These are phyloP conservation scores for Giardia muris DNA, from an alignment of 208 protist species.

Conservation along the genomic window DNA sequence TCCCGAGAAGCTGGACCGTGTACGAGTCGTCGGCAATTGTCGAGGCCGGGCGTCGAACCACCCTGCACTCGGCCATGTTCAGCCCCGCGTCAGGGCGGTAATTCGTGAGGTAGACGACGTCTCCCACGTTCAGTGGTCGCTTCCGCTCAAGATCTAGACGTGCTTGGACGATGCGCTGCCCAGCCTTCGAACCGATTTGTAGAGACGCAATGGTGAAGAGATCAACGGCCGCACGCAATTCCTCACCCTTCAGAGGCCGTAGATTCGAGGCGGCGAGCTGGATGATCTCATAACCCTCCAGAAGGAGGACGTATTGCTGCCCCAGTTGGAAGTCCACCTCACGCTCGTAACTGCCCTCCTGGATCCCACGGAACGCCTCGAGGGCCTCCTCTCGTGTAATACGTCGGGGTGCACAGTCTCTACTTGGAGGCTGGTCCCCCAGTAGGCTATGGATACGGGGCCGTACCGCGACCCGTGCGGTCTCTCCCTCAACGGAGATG, in stretches of 20 bases:
- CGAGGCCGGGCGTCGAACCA: neutral
- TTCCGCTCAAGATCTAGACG: neutral
- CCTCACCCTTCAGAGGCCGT: neutral
- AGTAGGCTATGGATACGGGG: neutral
- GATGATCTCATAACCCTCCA: neutral
- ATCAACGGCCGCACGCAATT: neutral
- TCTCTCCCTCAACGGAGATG: neutral
- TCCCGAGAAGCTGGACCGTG: neutral
- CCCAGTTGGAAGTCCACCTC: no score
- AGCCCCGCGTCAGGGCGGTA: neutral
- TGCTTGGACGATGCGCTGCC: neutral
- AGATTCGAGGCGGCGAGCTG: no score
- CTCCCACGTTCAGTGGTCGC: neutral
- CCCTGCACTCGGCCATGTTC: neutral
- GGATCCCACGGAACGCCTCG: neutral
- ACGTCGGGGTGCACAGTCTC: neutral
- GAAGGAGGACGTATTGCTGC: slow-evolving; percentile 1
- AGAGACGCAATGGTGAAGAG: neutral
- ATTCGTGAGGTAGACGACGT: neutral
- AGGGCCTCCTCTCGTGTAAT: neutral
- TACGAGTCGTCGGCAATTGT: neutral
- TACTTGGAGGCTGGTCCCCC: neutral
- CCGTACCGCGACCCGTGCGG: neutral
- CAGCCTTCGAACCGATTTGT: neutral
- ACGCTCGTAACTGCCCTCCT: neutral